Base-by-base conservation (phyloP, 2,329 filamentous ascomycete genomes). In the Fusarium chuoi region DNA sequence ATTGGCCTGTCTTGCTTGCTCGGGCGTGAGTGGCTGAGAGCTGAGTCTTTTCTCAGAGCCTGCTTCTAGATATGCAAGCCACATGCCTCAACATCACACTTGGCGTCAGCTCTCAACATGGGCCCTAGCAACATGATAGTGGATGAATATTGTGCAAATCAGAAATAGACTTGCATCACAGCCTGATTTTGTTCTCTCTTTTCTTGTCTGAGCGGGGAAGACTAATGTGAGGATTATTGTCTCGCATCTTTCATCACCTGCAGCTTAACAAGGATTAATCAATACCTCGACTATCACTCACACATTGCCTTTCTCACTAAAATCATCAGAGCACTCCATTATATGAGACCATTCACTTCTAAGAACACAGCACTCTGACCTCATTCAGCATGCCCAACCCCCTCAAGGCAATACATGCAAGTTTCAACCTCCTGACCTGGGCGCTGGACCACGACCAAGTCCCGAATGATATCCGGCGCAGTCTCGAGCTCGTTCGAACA, bases 401-500 rank as follows among this genome's bases (percentile, higher is more conserved):
- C 7, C 56, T 72, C 36, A 62, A 51, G 42, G 69, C 66, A 22
- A 55, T 61, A 33, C 46, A 59, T 57, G 60, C 70, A 59, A 72
- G 60, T 11, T 76, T 66, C 36, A 44, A 66, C 39, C 55, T 76
- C 20, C 26, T 76, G 42, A 45, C 75, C 30, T 71, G 59, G 45
- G 60, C 56, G 18, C 71, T 78, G 51, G 75, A 78, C 33, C 65
- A 76, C 26, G 76, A 74, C 11, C 78, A 79, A 17, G 76, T 79
- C 15, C 78, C 79, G 4, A 68, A 73, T 30, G 76, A 78, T 9
- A 76, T 81, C 26, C 74, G 77, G 4, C 71, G 71, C 12, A 78
- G 77, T 58, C 70, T 82, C 22, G 79, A 82, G 30, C 79, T 82
- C 13, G 78, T 82, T 1, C 74, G 77, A 10, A 80, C 77, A n/a